These are phyloP conservation scores for Chenopodium suecicum DNA, from an alignment of 148 eudicot genomes.

Conservation along the genomic window DNA sequence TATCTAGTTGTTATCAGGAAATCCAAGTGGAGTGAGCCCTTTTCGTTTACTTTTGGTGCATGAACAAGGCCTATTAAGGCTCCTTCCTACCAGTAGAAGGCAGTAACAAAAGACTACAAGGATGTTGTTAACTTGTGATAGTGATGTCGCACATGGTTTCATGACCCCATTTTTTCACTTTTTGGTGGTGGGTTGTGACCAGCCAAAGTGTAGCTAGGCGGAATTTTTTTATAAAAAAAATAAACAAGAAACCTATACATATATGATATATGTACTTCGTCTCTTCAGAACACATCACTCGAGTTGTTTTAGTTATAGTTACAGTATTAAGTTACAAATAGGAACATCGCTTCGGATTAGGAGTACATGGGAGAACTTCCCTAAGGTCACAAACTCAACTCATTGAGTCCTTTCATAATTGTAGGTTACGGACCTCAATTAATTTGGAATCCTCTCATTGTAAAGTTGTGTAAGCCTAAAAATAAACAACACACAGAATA, in stretches of 20 bases:
- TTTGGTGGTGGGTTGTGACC: background rate
- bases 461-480: no score
- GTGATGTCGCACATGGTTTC: background rate
- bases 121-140: background rate
- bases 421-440: no score
- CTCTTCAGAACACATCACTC: background rate
- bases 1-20: background rate
- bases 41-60: background rate
- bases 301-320: no score
- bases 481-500: no score
- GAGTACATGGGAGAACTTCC: no score
- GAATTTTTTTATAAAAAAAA: background rate
- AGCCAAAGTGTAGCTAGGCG: background rate
- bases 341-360: no score
- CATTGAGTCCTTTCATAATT: no score
- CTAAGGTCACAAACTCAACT: no score
- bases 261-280: background rate
- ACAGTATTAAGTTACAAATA: no score
- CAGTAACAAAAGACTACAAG: background rate
- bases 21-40: background rate
- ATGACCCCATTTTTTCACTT: background rate
- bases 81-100: background rate
- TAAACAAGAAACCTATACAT: background rate
- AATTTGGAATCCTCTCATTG: no score
- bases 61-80: background rate